Conservation (phyloP, 768 basidiomycete species). For the Russula sp. region DNA sequence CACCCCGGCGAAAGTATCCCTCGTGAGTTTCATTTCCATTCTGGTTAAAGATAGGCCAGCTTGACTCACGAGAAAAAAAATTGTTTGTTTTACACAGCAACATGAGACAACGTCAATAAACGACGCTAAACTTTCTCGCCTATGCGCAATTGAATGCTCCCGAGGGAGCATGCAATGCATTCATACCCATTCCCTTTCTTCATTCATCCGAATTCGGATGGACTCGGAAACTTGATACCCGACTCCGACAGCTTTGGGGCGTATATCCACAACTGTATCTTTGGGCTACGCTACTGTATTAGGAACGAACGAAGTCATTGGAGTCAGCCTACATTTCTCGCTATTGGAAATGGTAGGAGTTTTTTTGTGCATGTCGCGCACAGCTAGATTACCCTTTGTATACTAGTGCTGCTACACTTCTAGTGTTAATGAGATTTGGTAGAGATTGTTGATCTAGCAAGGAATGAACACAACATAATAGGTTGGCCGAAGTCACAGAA, state of each 20-base stretch:
- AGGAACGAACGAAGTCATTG: not conserved
- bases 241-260: too few relatives aligned
- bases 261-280: too few relatives aligned
- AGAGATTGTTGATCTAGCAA: too few relatives aligned
- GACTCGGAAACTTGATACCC: too few relatives aligned
- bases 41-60: not conserved
- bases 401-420: not conserved
- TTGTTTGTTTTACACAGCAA: constrained; percentile 14
- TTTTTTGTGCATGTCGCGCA: not conserved
- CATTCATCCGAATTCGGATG: not conserved
- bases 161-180: not conserved
- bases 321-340: not conserved
- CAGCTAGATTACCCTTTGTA: not conserved
- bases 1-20: constrained; percentile 10
- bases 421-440: not conserved
- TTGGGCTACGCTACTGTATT: too few relatives aligned
- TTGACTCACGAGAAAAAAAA: not conserved
- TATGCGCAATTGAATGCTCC: not conserved
- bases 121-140: not conserved
- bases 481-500: too few relatives aligned
- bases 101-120: constrained; percentile 11
- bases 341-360: not conserved
- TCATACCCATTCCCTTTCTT: not conserved
- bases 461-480: too few relatives aligned
- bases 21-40: constrained; percentile 4